phyloP scores from a whole-genome alignment of 192 early-diverging fungal genomes.

The Helicostylum pulchrum region DNA sequence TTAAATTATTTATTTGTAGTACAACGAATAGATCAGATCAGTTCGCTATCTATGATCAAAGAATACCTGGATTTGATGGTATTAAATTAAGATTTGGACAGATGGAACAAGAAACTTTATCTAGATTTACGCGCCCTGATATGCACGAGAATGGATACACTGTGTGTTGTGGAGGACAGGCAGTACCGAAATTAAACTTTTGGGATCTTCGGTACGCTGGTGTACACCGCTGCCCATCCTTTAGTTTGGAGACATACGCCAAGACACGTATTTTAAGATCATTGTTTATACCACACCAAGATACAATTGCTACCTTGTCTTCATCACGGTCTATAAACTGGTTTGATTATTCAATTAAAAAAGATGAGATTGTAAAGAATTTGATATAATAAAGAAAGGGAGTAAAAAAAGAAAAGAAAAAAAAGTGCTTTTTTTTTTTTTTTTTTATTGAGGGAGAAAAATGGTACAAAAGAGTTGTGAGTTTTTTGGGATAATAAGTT shows the following conservation, averaged over 20 bases:
- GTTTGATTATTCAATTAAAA: conserved; percentile 13
- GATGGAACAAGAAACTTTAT: conserved; percentile 6
- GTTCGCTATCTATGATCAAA: conserved; percentile 9
- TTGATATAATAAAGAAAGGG: not conserved
- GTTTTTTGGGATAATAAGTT: not conserved
- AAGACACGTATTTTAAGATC: not conserved
- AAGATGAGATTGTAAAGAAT: not conserved
- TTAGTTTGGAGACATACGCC: not conserved
- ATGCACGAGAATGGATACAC: conserved; percentile 21
- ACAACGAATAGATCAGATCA: not conserved
- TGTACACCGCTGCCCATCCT: not conserved
- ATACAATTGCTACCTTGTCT: conserved; percentile 1
- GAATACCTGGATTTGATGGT: conserved; percentile 5
- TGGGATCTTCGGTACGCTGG: conserved; percentile 16
- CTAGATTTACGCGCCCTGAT: conserved; percentile 9
- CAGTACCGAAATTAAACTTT: conserved; percentile 7
- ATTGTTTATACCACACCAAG: conserved; percentile 1
- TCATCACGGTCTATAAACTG: conserved; percentile 6
- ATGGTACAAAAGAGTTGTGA: not conserved
- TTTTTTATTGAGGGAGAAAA: not conserved
- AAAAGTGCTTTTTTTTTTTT: not conserved
- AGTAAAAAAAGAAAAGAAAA: not conserved
- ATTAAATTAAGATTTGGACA: conserved; percentile 9
- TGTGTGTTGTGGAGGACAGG: conserved; percentile 15
- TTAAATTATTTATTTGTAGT: not conserved